Evolutionary conservation across 75 land plant genomes (phyloP), one percentile per base, ranked within the genome.

Genomic region (Cupressus sempervirens): DNA sequence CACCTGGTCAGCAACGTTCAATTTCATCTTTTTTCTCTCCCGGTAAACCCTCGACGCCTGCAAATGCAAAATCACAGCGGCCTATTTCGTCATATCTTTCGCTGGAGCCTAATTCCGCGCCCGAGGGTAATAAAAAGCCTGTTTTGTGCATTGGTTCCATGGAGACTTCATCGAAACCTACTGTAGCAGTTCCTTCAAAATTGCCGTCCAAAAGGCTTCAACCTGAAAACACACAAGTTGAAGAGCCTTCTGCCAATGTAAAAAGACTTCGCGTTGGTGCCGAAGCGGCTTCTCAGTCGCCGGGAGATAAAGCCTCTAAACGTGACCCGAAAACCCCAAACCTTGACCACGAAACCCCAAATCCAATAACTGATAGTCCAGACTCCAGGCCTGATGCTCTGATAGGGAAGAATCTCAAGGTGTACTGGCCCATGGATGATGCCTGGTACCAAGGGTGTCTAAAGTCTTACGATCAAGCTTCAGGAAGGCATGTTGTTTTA

Each of bases 381-480:
- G 13, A 32, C 62, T n/a, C 26, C 38, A 34, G 75, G 41, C 84
- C 84, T 29, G 34, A 38, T 18, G 3, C 58, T 74, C 84, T 92
- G 30, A 80, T 93, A n/a, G 92, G 89, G 7, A 91, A 75, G 91
- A 88, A 88, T 56, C 82, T 97, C 26, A 95, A 84, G 91, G 96
- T 95, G 76, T 97, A 89, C 65, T 95, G 99, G 99, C 96, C 99
- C 70, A 62, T 94, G 86, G 99, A 97, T 84, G 85, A 93, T 81
- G 83, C 85, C 29, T 95, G 95, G 99, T 97, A 95, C 75, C 91
- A 89, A 20, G 99, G 99, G 15, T 32, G 73, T 38, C 93, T 97
- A 45, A 90, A 83, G 36, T 87, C 87, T 34, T 97, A 90, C 40
- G 88, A 92, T 84, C 56, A 85, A 80, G 65, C 38, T 23, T 53